Conservation (phyloP, 192 early-diverging fungal genomes). For the Gaertneriomyces sp. region DNA sequence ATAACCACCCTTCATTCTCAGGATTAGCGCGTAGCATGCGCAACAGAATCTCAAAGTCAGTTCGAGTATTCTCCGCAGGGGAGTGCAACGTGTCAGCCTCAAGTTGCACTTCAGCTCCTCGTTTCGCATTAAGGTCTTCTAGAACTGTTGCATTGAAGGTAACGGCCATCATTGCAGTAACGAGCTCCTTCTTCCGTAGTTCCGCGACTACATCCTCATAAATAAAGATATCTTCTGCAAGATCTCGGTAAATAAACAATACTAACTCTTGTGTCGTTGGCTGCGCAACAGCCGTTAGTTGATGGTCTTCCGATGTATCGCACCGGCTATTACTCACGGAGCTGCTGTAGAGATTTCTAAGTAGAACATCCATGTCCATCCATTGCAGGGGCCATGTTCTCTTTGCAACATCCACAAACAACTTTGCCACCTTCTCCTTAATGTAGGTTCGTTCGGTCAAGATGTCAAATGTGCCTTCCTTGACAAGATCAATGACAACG, state of each 20-base stretch:
- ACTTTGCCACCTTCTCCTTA: slow-evolving; percentile 56
- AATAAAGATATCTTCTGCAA: slow-evolving; percentile 62
- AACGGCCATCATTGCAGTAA: slow-evolving; percentile 51
- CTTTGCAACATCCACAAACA: slow-evolving; percentile 62
- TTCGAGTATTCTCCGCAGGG: not conserved
- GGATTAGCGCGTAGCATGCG: slow-evolving; percentile 49
- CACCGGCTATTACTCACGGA: not conserved
- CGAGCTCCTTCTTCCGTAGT: slow-evolving; percentile 54
- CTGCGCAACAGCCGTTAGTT: slow-evolving; percentile 25
- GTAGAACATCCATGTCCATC: slow-evolving; percentile 51
- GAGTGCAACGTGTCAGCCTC: slow-evolving; percentile 4
- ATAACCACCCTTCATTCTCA: slow-evolving; percentile 59
- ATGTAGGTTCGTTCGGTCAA: slow-evolving; percentile 44
- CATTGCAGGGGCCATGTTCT: slow-evolving; percentile 59
- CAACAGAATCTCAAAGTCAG: slow-evolving; percentile 33
- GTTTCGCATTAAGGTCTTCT: slow-evolving; percentile 38
- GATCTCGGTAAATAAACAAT: slow-evolving; percentile 48
- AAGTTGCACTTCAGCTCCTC: slow-evolving; percentile 37
- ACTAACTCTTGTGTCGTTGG: slow-evolving; percentile 48
- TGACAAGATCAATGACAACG: slow-evolving; percentile 39
- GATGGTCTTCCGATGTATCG: not conserved
- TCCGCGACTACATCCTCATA: slow-evolving; percentile 59
- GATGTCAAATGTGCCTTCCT: slow-evolving; percentile 37
- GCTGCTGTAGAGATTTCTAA: slow-evolving; percentile 45
- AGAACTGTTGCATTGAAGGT: slow-evolving; percentile 45